Conservation (phyloP, 169 alveolate genomes). For the Eimeria maxima region DNA sequence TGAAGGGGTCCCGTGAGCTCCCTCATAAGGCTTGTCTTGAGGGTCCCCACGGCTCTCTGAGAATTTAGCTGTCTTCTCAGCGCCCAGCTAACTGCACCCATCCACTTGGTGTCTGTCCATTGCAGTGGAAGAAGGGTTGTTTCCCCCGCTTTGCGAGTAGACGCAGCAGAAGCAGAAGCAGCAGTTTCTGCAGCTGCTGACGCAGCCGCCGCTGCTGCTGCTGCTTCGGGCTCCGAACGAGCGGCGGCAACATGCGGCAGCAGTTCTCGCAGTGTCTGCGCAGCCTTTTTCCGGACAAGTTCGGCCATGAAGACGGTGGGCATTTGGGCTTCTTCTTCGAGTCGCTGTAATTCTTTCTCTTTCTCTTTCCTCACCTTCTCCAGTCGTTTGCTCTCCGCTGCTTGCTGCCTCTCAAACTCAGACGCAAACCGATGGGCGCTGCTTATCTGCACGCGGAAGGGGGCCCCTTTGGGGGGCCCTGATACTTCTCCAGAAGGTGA, state of each 20-base stretch:
- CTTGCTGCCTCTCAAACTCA: constrained; percentile 74
- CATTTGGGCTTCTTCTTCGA: constrained; percentile 36
- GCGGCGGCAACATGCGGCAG: constrained; percentile 51
- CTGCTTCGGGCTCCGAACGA: not conserved
- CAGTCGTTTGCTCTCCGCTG: constrained; percentile 5
- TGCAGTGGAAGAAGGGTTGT: constrained; percentile 26
- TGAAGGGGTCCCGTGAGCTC: constrained; percentile 48
- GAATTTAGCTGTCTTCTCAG: constrained; percentile 45
- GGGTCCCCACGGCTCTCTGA: constrained; percentile 33
- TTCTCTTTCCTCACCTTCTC: constrained; percentile 31
- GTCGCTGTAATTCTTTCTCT: constrained; percentile 18
- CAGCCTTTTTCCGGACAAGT: constrained; percentile 20
- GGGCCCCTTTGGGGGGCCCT: constrained; percentile 18
- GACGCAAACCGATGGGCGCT: constrained; percentile 69
- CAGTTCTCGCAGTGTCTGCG: not conserved
- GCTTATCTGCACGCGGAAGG: constrained; percentile 15
- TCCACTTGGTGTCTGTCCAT: constrained; percentile 68
- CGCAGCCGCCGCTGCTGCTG: not conserved
- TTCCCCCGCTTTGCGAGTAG: not conserved
- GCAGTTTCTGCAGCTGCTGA: not conserved
- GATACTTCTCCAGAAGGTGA: constrained; percentile 6
- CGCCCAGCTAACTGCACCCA: constrained; percentile 15
- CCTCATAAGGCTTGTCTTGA: not conserved
- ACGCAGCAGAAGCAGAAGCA: constrained; percentile 18
- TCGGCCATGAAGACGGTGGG: constrained; percentile 77